These are phyloP conservation scores for Penicillium sp. DNA, from an alignment of 2,329 filamentous ascomycete genomes.

Conservation along the genomic window DNA sequence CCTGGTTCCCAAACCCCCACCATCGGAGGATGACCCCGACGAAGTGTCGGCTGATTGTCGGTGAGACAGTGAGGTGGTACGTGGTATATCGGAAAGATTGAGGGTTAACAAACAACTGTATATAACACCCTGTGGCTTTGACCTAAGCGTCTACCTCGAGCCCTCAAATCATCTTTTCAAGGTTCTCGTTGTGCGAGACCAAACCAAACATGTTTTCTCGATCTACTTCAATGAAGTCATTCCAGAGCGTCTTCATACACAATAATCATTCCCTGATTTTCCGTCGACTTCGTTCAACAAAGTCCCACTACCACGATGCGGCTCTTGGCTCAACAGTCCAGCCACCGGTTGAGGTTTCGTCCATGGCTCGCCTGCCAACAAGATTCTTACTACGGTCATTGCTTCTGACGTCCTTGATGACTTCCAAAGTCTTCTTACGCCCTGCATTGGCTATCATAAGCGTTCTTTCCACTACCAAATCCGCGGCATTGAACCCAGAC, in stretches of 20 bases:
- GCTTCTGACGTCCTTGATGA: constrained; percentile 25
- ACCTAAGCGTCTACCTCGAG: neutral
- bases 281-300: constrained; percentile 17
- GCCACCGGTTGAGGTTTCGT: constrained; percentile 13
- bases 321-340: neutral
- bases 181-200: neutral
- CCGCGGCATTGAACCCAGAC: constrained; percentile 70
- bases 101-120: neutral
- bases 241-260: neutral
- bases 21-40: constrained; percentile 18
- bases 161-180: neutral
- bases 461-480: constrained; percentile 69
- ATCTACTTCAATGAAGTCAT: neutral
- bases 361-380: constrained; percentile 23
- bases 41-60: constrained; percentile 10
- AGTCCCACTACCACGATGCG: constrained; percentile 16
- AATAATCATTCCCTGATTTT: neutral
- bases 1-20: constrained; percentile 10
- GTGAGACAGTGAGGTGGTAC: constrained; percentile 1
- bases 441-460: constrained; percentile 71
- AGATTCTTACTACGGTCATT: constrained; percentile 17
- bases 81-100: neutral
- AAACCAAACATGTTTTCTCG: constrained; percentile 8
- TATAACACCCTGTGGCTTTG: neutral
- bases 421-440: constrained; percentile 57